Evolutionary conservation across 345 rosid species (phyloP).

Genomic region (Ailanthus altissimus): DNA sequence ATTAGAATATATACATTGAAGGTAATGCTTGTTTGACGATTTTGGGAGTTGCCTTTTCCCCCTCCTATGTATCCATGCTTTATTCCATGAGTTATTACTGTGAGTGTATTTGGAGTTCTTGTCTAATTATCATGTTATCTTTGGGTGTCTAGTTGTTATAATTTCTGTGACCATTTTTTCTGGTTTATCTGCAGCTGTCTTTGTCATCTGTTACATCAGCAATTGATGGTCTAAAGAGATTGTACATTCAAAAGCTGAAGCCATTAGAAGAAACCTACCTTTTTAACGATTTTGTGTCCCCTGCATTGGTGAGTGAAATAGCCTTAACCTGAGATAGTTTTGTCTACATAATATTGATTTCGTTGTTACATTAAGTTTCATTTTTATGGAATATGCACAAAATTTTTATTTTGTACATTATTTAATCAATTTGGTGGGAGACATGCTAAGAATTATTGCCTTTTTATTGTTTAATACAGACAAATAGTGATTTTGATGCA

Average conservation of each 20-base stretch:
- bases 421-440: not conserved
- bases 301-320: slow-evolving; percentile 63
- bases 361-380: slow-evolving; percentile 21
- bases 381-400: slow-evolving; percentile 7
- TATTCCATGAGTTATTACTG: not conserved
- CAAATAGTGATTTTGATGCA: slow-evolving; percentile 91
- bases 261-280: slow-evolving; percentile 86
- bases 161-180: not conserved
- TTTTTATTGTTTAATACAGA: slow-evolving; percentile 41
- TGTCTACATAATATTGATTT: not conserved
- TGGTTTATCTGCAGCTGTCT: slow-evolving; percentile 48
- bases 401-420: slow-evolving; percentile 9
- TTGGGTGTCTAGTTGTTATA: not conserved
- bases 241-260: slow-evolving; percentile 85
- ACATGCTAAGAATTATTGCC: slow-evolving; percentile 11
- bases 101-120: not conserved
- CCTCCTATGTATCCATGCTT: not conserved
- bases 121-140: not conserved
- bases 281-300: slow-evolving; percentile 94
- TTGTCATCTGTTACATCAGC: slow-evolving; percentile 88
- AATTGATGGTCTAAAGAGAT: slow-evolving; percentile 84
- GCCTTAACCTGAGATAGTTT: not conserved
- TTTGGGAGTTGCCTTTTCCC: no score
- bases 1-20: not conserved
- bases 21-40: not conserved